A percentile compares a stretch with the other conserved stretches of the same genome.
Conservation (phyloP, 176 grass and related monocot species). For the Pontederia paniculata region DNA sequence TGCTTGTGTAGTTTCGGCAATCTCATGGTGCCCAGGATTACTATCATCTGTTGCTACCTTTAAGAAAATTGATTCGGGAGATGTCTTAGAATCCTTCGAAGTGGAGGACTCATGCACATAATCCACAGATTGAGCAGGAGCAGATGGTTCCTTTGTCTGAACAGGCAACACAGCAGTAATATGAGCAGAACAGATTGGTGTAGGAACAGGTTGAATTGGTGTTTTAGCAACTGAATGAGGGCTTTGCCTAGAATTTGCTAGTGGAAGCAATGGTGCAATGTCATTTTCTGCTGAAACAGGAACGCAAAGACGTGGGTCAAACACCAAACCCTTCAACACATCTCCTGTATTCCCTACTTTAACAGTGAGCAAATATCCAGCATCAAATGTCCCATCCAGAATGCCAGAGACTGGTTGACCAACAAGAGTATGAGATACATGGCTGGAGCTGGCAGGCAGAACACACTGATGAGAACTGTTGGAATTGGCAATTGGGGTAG, state of each 20-base stretch:
- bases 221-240: not conserved
- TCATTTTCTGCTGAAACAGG: conserved; percentile 27
- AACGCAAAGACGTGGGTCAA: conserved; percentile 21
- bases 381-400: conserved; percentile 25
- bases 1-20: not conserved
- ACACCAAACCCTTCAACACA: conserved; percentile 26
- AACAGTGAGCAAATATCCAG: conserved; percentile 29
- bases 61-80: not conserved
- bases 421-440: conserved; percentile 1
- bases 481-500: too few species aligned
- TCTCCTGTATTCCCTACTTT: conserved; percentile 15
- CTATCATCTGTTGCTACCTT: not conserved
- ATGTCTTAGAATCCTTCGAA: not conserved
- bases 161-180: conserved; percentile 7
- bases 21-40: not conserved
- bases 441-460: not conserved
- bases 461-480: not conserved
- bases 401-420: conserved; percentile 24
- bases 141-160: conserved; percentile 10
- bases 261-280: conserved; percentile 20
- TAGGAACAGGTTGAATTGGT: conserved; percentile 5
- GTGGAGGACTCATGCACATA: not conserved
- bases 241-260: conserved; percentile 1
- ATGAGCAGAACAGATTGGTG: not conserved
- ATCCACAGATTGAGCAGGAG: not conserved